Base-by-base conservation (phyloP, 257 asterid species). In the Lycium ferocissimum region DNA sequence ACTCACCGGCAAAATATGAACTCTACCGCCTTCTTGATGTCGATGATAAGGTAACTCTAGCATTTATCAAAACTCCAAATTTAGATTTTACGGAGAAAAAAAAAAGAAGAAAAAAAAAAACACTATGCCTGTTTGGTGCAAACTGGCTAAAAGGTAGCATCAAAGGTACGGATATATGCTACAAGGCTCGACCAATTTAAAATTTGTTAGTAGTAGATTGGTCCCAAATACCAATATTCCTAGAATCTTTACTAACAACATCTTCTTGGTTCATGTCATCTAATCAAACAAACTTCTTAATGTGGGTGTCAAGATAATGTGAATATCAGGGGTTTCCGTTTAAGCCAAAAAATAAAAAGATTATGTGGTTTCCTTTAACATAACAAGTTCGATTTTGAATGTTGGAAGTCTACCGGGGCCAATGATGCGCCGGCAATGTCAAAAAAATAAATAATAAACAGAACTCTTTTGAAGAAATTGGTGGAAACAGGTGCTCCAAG, bases 121-220 rank as follows among this genome's bases (percentile, higher is more conserved):
- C n/a, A n/a, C n/a, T n/a, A n/a, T n/a, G n/a, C n/a, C n/a, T n/a
- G n/a, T n/a, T n/a, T n/a, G n/a, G n/a, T n/a, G n/a, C n/a, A n/a
- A n/a, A n/a, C n/a, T n/a, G n/a, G 33, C 33, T 63, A 63, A 22
- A 63, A 10, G 7, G 40, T 9, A 63, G 17, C 10, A 63, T 4
- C 26, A 63, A 22, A 38, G 73, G 3, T 38, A 69, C n/a, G 3
- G 38, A 7, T 37, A 69, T 69, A 11, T 37, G 53, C 13, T 69
- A 9, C 45, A 69, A 69, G 53, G 49, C 26, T 35, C 2, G 49
- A 69, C 7, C 51, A 69, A 69, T 18, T 7, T 7, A 6, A 37
- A 37, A 15, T 69, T 69, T 69, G 76, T 37, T 67, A 67, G 76
- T 67, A 67, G 11, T 14, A 17, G 78, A 70, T 70, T 70, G 33